These are phyloP conservation scores for Pythium aristosporum DNA, from an alignment of 352 stramenopile genomes.

Conservation along the genomic window DNA sequence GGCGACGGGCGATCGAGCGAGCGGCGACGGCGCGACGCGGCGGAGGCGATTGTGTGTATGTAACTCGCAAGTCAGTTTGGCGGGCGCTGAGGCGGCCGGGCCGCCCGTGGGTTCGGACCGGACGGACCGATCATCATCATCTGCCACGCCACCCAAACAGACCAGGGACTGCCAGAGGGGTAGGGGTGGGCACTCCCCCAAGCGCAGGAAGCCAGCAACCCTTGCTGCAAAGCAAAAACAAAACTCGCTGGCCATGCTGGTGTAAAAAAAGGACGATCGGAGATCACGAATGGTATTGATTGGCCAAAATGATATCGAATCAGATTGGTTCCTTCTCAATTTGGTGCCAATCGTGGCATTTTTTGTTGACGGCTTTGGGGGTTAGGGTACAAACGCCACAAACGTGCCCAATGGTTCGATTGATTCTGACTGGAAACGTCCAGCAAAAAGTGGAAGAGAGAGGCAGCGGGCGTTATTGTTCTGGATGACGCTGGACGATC, in stretches of 20 bases:
- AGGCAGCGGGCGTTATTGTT: too few relatives aligned
- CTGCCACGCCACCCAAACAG: too few relatives aligned
- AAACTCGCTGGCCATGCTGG: too few relatives aligned
- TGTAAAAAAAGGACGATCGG: too few relatives aligned
- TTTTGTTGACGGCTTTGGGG: background rate
- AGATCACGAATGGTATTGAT: too few relatives aligned
- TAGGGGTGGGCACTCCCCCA: background rate
- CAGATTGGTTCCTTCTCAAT: constrained; percentile 7
- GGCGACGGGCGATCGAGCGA: background rate
- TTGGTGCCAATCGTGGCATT: background rate
- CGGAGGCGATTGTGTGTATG: background rate
- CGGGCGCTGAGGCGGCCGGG: background rate
- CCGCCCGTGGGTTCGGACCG: background rate
- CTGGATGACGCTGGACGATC: too few relatives aligned
- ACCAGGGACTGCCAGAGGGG: background rate
- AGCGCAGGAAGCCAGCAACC: background rate
- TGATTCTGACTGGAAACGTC: constrained; percentile 5
- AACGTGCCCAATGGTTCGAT: background rate
- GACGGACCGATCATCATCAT: background rate
- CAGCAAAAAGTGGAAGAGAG: background rate
- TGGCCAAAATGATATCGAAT: background rate
- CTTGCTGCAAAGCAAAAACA: too few relatives aligned
- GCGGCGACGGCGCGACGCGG: background rate
- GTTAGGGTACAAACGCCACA: background rate
- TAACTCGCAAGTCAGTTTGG: background rate